Conservation (phyloP, 495 filamentous ascomycete species). For the Daldinia loculata region DNA sequence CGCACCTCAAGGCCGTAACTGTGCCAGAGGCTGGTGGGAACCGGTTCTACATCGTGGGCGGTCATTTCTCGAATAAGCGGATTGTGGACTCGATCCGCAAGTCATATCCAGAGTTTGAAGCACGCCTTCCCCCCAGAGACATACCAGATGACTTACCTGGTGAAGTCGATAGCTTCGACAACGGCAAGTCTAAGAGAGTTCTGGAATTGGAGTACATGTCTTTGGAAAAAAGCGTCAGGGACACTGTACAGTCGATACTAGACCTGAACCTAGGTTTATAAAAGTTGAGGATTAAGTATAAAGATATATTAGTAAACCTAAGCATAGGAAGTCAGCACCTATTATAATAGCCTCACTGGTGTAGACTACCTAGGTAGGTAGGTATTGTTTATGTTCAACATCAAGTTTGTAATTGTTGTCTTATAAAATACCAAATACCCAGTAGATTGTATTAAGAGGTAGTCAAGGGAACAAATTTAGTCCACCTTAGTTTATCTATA, state of each 20-base stretch:
- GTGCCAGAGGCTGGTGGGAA: conserved; percentile 52
- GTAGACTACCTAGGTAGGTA: too few relatives aligned
- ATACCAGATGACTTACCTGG: conserved; percentile 49
- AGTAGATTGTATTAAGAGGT: too few relatives aligned
- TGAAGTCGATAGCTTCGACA: conserved; percentile 52
- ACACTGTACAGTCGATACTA: conserved; percentile 50
- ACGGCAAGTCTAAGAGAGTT: conserved; percentile 44
- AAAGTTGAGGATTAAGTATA: not conserved
- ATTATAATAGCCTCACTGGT: not conserved
- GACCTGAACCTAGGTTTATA: not conserved
- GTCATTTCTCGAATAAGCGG: conserved; percentile 53
- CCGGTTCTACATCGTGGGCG: conserved; percentile 56
- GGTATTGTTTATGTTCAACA: not conserved
- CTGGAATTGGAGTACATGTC: conserved; percentile 52
- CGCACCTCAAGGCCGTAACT: conserved; percentile 51
- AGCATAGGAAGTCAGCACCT: not conserved
- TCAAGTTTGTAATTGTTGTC: not conserved
- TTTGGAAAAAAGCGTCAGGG: conserved; percentile 50
- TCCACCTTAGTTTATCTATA: not conserved
- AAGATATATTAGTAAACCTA: not conserved
- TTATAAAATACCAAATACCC: not conserved
- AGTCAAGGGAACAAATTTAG: not conserved
- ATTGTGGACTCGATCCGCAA: conserved; percentile 48
- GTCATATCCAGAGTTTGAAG: conserved; percentile 39
- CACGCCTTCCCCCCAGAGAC: conserved; percentile 40